Evolutionary conservation across 2,329 filamentous ascomycete species (phyloP), one percentile per base, ranked within the genome.

Genomic region (Cladosporium cucumerinum): DNA sequence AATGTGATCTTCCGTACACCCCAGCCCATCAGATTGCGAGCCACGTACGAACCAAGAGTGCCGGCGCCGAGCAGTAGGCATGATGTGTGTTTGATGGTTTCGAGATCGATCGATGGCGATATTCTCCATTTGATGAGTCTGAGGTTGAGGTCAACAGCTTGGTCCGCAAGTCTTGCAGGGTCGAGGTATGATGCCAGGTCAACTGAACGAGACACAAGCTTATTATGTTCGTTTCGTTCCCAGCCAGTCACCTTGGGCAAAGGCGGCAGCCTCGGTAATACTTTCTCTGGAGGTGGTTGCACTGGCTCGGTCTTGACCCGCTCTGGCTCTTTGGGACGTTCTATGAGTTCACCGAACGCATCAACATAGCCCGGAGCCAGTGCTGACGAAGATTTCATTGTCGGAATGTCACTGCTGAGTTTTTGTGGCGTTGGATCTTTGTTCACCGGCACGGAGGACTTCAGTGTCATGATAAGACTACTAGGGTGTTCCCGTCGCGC

Each of bases 71-170:
- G 86, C 2, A 99, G 81, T 18, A 99, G 84, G 74, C 95, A 99
- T 74, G 89, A 96, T 3, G 92, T 94, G 65, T 89, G 86, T 74
- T 97, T 97, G 75, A 98, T 93, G 32, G 86, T 86, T 32, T 97
- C 93, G 11, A 99, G 85, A 74, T 98, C 86, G 48, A 99, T 85
- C 59, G 89, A 88, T 0, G 95, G 95, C 8, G 93, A 92, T 72
- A 99, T 92, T 46, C 95, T 89, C 95, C 95, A 99, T 80, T 97
- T 99, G 89, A 99, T 99, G 65, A 99, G 84, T 79, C 98, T 98
- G 66, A 98, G 83, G 73, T 99, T 99, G 65, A 99, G 84, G 73
- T 99, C 95, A 11, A 98, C 94, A 0, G 93, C 93, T 75, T 96
- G 93, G 74, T 98, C 93, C 25, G 95, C 95, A 21, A 98, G 82